Evolutionary conservation across 768 basidiomycete genomes (phyloP), one percentile per base, ranked within the genome.

Genomic region (Lactarius pseudohatsudake): DNA sequence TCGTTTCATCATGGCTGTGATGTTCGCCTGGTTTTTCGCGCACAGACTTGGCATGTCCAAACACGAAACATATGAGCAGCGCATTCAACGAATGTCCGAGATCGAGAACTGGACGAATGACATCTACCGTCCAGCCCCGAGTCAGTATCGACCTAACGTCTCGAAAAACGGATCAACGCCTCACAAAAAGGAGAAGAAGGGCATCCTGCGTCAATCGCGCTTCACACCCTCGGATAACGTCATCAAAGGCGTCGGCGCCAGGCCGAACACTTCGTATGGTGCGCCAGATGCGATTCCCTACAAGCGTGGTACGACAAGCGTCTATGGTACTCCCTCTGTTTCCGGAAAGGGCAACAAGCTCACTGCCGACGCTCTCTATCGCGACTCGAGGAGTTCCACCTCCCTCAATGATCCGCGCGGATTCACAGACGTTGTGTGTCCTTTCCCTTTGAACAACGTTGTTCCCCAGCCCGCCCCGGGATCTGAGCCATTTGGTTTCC

Each of bases 1-100:
- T 76, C 92, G 94, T 41, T 99, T 98, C 79, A 81, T 85, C 71
- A 96, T 98, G 94, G 97, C 97, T 57, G 92, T 97, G 74, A 82
- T 96, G 75, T 99, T 98, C 78, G 84, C 91, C 30, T 99, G 97
- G 97, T 98, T 98, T 84, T 90, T 92, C 76, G 94, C 91, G n/a
- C 94, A 92, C 89, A 87, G 87, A 73, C 82, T 99, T 50, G 97
- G 97, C 57, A 90, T 92, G 70, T 98, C 96, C 83, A 90, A 91
- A 68, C 84, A 86, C 45, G 97, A 99, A 79, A 93, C 94, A 18
- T 94, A 95, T 75, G 89, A 92, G 74, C 86, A 98, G 75, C 86
- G 96, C 16, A 94, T 94, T 88, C 86, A 87, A 67, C 88, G 96
- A 28, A 87, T 90, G 2, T 85, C 85, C 28, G 92, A 94, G 76